phyloP scores from a whole-genome alignment of 306 rosid genomes.

The Ammopiptanthus mongolicus region DNA sequence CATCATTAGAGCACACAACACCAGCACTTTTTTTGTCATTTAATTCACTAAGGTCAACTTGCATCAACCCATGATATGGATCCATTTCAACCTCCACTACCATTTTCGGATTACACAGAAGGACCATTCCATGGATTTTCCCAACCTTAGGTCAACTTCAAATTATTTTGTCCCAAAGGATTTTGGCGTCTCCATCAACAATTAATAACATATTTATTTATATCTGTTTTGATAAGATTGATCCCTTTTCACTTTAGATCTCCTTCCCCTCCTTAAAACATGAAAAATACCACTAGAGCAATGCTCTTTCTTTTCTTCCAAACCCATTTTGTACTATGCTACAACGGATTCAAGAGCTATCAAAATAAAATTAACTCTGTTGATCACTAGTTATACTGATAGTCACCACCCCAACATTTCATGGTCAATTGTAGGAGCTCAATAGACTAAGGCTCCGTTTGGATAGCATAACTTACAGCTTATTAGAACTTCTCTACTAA shows the following conservation, averaged over 20 bases:
- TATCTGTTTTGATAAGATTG: no score
- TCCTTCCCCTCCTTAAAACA: not conserved
- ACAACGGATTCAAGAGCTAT: not conserved
- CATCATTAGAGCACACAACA: conserved; percentile 45
- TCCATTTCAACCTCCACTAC: conserved; percentile 12
- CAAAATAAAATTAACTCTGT: no score
- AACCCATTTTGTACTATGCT: not conserved
- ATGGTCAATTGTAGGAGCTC: not conserved
- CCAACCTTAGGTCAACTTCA: conserved; percentile 21
- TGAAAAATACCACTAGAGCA: not conserved
- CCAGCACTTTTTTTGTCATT: conserved; percentile 43
- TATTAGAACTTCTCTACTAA: no score
- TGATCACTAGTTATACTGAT: not conserved
- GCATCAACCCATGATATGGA: conserved; percentile 24
- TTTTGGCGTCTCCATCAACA: not conserved
- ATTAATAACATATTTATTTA: not conserved
- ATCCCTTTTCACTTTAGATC: not conserved
- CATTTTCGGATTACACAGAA: conserved; percentile 10
- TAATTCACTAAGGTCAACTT: conserved; percentile 44
- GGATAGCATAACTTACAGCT: no score
- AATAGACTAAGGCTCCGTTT: no score
- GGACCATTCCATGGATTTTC: not conserved
- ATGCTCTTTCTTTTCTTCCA: not conserved
- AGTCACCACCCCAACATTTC: not conserved
- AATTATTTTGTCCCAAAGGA: conserved; percentile 17